A percentile compares a stretch with the other conserved stretches of the same genome.
Evolutionary conservation across 2,329 filamentous ascomycete genomes (phyloP).

Genomic region (Phoma sp.): DNA sequence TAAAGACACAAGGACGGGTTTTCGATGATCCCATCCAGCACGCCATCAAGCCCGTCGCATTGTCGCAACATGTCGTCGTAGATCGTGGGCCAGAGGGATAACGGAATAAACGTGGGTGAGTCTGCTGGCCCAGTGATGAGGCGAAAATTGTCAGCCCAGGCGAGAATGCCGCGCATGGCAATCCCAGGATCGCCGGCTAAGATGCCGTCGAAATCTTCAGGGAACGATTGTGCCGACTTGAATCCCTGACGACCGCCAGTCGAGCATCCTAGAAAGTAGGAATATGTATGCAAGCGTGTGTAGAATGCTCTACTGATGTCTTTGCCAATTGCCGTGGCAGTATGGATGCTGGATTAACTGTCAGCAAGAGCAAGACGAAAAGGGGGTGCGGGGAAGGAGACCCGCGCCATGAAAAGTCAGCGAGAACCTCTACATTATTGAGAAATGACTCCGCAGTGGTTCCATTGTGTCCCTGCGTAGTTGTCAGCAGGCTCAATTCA

Average conservation of each 20-base stretch:
- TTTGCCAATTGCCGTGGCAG: conserved; percentile 42
- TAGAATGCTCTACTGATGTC: conserved; percentile 50
- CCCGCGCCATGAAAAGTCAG: conserved; percentile 57
- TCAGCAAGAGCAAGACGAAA: too few relatives aligned
- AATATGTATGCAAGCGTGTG: conserved; percentile 46
- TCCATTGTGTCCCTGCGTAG: conserved; percentile 52
- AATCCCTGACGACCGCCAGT: conserved; percentile 41
- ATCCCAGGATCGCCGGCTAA: conserved; percentile 46
- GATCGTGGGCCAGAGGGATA: conserved; percentile 46
- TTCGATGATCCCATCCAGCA: conserved; percentile 40
- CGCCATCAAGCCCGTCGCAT: conserved; percentile 31
- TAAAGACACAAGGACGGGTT: conserved; percentile 27
- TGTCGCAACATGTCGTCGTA: conserved; percentile 50
- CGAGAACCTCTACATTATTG: conserved; percentile 53
- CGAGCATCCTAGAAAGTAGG: conserved; percentile 40
- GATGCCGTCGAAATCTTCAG: conserved; percentile 41
- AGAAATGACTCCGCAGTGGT: conserved; percentile 55
- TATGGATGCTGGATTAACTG: too few relatives aligned
- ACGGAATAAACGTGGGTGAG: conserved; percentile 46
- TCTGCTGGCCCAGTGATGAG: conserved; percentile 12
- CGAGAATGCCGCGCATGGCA: conserved; percentile 27
- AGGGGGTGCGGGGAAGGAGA: too few relatives aligned
- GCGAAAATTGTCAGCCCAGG: conserved; percentile 48
- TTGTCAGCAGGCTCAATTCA: too few relatives aligned
- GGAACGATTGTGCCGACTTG: conserved; percentile 30